phyloP scores from a whole-genome alignment of 345 rosid species.

The Ricinus communis region DNA sequence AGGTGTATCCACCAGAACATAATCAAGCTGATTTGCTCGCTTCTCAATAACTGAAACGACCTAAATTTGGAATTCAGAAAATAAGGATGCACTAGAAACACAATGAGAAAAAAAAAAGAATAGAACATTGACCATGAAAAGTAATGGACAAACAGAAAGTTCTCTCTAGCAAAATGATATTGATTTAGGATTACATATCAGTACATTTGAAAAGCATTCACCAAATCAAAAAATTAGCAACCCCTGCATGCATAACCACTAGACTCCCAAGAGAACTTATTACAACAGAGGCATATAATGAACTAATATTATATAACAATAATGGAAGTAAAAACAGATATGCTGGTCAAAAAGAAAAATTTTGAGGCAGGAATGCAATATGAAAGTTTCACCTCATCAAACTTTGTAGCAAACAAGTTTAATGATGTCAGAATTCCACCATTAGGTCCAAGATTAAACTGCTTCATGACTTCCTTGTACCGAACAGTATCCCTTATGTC shows the following conservation, averaged over 20 bases:
- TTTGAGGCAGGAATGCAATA: neutral
- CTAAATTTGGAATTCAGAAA: conserved; percentile 33
- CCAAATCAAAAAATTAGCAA: too few species aligned
- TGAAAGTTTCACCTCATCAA: conserved; percentile 58
- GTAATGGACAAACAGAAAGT: neutral
- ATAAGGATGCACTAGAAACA: neutral
- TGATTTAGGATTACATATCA: too few species aligned
- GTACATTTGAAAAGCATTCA: too few species aligned
- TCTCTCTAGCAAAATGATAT: too few species aligned
- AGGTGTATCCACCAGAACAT: conserved; percentile 86
- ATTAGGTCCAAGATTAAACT: conserved; percentile 78
- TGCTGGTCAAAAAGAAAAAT: too few species aligned
- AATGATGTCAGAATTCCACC: conserved; percentile 81
- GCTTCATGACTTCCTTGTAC: conserved; percentile 83
- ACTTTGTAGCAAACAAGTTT: conserved; percentile 77
- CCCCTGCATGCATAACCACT: neutral
- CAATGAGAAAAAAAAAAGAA: neutral
- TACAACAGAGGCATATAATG: neutral
- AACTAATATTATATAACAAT: too few species aligned
- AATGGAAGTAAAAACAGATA: neutral
- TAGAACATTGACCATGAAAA: too few species aligned
- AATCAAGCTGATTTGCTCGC: conserved; percentile 83
- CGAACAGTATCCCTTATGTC: conserved; percentile 81
- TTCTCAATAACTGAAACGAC: conserved; percentile 70
- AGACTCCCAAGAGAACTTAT: neutral